Evolutionary conservation across 768 basidiomycete genomes (phyloP).

Genomic region (Paxillus involutus): DNA sequence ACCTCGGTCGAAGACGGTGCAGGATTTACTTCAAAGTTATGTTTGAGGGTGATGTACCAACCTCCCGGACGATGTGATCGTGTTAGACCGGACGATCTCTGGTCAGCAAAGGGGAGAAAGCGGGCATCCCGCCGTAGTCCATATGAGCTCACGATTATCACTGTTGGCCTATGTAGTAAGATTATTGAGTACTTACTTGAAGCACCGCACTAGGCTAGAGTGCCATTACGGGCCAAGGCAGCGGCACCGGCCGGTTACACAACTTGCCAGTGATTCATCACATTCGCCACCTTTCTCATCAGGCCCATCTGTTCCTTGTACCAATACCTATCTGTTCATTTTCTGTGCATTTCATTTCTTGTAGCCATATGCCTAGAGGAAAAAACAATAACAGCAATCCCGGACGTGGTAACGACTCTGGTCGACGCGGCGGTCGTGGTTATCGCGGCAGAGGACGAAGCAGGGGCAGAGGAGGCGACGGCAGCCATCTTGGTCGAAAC

Average conservation of each 20-base stretch:
- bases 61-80: background rate
- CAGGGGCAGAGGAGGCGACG: background rate
- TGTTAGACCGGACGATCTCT: background rate
- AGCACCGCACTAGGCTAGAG: background rate
- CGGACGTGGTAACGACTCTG: constrained; percentile 27
- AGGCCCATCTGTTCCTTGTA: constrained; percentile 1
- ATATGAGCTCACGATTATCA: no score
- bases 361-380: constrained; percentile 19
- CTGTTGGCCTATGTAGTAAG: background rate
- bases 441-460: constrained; percentile 5
- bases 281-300: background rate
- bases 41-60: background rate
- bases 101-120: background rate
- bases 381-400: constrained; percentile 14
- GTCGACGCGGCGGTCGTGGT: constrained; percentile 17
- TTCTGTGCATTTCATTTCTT: background rate
- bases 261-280: background rate
- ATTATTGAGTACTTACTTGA: background rate
- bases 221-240: no score
- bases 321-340: background rate
- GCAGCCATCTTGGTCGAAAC: constrained; percentile 2
- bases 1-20: background rate
- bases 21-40: background rate
- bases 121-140: no score
- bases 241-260: background rate